These are phyloP conservation scores for Xylariales sp. DNA, from an alignment of 2,329 filamentous ascomycete species.

Conservation along the genomic window DNA sequence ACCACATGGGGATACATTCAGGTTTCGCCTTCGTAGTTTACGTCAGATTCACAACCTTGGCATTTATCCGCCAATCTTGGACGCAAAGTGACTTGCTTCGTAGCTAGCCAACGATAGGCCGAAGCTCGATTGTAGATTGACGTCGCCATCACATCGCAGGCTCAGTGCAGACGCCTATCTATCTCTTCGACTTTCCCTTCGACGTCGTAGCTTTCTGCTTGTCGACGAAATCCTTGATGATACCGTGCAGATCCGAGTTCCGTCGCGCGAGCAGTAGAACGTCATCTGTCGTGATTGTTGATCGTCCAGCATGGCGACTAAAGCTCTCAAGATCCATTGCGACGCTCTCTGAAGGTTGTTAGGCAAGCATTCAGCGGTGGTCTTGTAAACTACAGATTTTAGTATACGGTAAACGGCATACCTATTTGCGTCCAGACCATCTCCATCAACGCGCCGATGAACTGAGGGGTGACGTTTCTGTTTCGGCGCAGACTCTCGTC, in stretches of 20 bases:
- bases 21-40: too few relatives aligned
- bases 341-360: slow-evolving; percentile 42
- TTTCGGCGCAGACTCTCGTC: slow-evolving; percentile 69
- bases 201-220: slow-evolving; percentile 45
- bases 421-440: slow-evolving; percentile 73
- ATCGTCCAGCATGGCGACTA: slow-evolving; percentile 72
- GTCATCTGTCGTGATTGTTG: slow-evolving; percentile 77
- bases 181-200: slow-evolving; percentile 29
- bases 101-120: too few relatives aligned
- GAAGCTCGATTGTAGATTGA: too few relatives aligned
- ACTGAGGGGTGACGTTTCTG: slow-evolving; percentile 86
- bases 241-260: slow-evolving; percentile 76
- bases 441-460: slow-evolving; percentile 74
- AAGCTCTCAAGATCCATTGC: slow-evolving; percentile 53
- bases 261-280: slow-evolving; percentile 81
- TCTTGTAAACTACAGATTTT: too few relatives aligned
- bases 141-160: too few relatives aligned
- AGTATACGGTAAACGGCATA: slow-evolving; percentile 32
- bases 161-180: too few relatives aligned
- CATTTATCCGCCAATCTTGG: too few relatives aligned
- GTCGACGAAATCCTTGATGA: slow-evolving; percentile 68
- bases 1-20: too few relatives aligned
- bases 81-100: too few relatives aligned
- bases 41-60: too few relatives aligned
- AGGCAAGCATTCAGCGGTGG: slow-evolving; percentile 7